Percentiles rank a stretch among this genome's conserved stretches.
phyloP scores from a whole-genome alignment of 768 basidiomycete genomes.

The Suillus subluteus region DNA sequence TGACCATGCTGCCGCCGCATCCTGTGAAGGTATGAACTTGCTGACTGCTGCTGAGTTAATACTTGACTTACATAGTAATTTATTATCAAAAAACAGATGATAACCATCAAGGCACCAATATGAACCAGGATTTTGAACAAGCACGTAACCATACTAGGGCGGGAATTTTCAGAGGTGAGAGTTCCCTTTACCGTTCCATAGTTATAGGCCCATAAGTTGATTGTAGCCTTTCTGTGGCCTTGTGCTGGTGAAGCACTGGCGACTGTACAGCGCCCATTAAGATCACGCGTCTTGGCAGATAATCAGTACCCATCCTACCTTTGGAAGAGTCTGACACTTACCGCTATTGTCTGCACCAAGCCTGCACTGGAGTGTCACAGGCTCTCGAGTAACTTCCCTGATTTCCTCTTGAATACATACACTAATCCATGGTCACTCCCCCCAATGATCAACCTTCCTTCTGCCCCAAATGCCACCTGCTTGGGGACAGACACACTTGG shows the following conservation, averaged over 20 bases:
- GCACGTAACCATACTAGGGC: accelerated
- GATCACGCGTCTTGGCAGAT: background rate
- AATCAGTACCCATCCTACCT: background rate
- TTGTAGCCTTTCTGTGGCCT: background rate
- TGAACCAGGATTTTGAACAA: background rate
- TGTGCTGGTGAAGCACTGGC: background rate
- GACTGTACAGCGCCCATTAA: background rate
- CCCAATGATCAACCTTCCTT: no score
- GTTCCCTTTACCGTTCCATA: background rate
- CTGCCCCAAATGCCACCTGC: no score
- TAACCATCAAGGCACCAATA: background rate
- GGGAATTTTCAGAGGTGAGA: no score
- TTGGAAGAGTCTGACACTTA: background rate
- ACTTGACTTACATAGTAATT: background rate
- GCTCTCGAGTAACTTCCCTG: background rate
- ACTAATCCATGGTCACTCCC: no score
- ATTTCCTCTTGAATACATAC: background rate
- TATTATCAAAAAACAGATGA: background rate
- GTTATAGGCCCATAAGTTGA: background rate
- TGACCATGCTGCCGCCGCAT: background rate
- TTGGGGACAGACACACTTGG: no score
- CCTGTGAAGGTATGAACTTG: background rate
- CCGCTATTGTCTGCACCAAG: background rate
- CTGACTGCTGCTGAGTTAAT: background rate
- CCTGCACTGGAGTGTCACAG: background rate